Conservation (phyloP, 208 protist genomes). For the Leishmania braziliensis region DNA sequence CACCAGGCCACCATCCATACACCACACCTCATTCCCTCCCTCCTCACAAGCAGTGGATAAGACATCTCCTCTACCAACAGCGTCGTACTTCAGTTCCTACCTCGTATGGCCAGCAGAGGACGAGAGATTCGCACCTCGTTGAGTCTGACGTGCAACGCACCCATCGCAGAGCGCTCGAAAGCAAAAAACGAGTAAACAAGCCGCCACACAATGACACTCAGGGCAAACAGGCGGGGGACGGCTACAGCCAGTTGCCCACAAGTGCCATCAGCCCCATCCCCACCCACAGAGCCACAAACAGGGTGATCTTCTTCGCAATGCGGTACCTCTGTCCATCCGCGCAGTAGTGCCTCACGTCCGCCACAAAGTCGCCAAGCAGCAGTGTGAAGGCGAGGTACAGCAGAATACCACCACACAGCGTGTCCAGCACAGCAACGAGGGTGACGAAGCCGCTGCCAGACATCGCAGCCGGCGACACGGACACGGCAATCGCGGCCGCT, state of each 20-base stretch:
- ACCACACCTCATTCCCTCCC: no score
- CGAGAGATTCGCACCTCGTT: background rate
- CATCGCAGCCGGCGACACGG: slow-evolving; percentile 35
- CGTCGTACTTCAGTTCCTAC: no score
- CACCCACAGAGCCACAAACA: slow-evolving; percentile 43
- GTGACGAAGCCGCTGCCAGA: slow-evolving; percentile 40
- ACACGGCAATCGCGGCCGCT: slow-evolving; percentile 31
- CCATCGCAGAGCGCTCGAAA: background rate
- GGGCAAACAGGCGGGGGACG: background rate
- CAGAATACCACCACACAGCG: slow-evolving; percentile 71
- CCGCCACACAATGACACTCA: background rate
- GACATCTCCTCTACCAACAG: no score
- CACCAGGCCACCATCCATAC: no score
- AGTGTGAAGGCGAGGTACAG: slow-evolving; percentile 74
- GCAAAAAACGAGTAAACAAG: background rate
- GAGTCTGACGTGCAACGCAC: background rate
- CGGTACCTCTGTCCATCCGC: slow-evolving; percentile 12
- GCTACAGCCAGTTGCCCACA: slow-evolving; percentile 51
- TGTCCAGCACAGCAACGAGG: slow-evolving; percentile 48
- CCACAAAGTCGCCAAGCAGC: slow-evolving; percentile 63
- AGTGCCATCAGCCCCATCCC: slow-evolving; percentile 53
- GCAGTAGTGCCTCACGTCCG: slow-evolving; percentile 31
- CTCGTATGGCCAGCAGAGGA: no score
- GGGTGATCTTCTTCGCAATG: slow-evolving; percentile 8
- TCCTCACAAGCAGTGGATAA: no score